A percentile compares a stretch with the other conserved stretches of the same genome.
Evolutionary conservation across 2,329 filamentous ascomycete species (phyloP).

Genomic region (Plectosphaerella sp.): DNA sequence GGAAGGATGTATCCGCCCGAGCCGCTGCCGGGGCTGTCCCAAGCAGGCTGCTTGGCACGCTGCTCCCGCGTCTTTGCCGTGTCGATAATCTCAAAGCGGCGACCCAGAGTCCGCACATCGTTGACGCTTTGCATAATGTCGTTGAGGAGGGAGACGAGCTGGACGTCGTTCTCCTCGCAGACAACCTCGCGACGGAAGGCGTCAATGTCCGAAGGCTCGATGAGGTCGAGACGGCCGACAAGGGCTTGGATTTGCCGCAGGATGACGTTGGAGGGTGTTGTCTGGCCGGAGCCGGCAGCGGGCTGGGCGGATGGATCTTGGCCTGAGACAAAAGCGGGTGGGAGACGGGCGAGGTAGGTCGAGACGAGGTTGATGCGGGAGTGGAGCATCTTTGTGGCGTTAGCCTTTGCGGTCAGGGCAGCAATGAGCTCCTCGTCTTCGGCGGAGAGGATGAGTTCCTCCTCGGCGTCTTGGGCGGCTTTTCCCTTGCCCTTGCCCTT

Average conservation of each 20-base stretch:
- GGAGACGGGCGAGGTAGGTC: constrained; percentile 72
- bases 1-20: constrained; percentile 12
- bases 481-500: constrained; percentile 22
- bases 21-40: constrained; percentile 4
- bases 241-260: constrained; percentile 87
- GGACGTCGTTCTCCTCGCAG: constrained; percentile 79
- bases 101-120: constrained; percentile 68
- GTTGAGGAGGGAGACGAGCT: constrained; percentile 71
- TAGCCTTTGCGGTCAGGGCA: constrained; percentile 77
- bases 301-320: constrained; percentile 22
- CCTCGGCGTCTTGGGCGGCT: constrained; percentile 18
- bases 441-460: constrained; percentile 44
- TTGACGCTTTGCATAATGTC: constrained; percentile 69
- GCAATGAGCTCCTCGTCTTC: constrained; percentile 60
- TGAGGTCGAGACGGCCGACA: constrained; percentile 74
- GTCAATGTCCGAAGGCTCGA: constrained; percentile 65
- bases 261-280: constrained; percentile 60
- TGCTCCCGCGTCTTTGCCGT: constrained; percentile 18
- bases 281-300: constrained; percentile 23
- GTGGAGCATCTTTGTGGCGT: constrained; percentile 91
- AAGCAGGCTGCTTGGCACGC: background rate
- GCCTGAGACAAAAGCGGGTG: constrained; percentile 57
- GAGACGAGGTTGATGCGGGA: constrained; percentile 68
- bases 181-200: constrained; percentile 67
- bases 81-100: constrained; percentile 65